A percentile compares a stretch with the other conserved stretches of the same genome.
Conservation (phyloP, 495 filamentous ascomycete genomes). For the Staphylotrichum longicolle region DNA sequence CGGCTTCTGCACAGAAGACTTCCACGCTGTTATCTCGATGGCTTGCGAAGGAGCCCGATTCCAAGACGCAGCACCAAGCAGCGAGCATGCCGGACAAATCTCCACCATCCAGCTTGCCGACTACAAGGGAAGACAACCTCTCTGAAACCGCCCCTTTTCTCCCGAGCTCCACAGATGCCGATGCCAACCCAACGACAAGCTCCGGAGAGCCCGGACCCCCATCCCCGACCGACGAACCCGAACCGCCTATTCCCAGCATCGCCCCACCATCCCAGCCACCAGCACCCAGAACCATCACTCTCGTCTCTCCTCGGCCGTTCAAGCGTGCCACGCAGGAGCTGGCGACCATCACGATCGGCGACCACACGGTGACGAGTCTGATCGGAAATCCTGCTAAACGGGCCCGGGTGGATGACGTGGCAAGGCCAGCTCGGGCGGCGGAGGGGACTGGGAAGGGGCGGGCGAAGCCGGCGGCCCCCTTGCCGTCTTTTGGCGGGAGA, state of each 20-base stretch:
- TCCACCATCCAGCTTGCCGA: neutral
- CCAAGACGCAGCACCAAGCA: neutral
- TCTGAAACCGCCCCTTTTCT: neutral
- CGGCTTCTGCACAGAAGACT: constrained; percentile 8
- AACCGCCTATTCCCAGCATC: constrained; percentile 38
- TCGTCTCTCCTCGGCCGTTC: constrained; percentile 34
- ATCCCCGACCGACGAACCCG: constrained; percentile 18
- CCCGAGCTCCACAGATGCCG: neutral
- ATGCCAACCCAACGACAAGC: neutral
- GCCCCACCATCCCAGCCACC: constrained; percentile 41
- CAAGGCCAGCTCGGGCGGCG: constrained; percentile 18
- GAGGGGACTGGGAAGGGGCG: neutral
- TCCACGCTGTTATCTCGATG: constrained; percentile 22
- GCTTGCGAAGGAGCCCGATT: constrained; percentile 21
- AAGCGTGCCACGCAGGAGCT: constrained; percentile 64
- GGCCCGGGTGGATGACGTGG: constrained; percentile 23
- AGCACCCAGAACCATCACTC: constrained; percentile 20
- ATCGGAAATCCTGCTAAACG: constrained; percentile 48
- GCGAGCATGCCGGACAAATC: neutral
- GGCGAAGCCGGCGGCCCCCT: constrained; percentile 16
- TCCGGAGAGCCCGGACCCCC: constrained; percentile 6
- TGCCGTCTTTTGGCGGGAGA: constrained; percentile 60
- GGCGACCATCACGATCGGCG: constrained; percentile 87
- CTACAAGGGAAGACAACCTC: neutral
- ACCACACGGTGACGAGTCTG: constrained; percentile 63